Conservation (phyloP, 2,329 filamentous ascomycete species). For the Neonectria faginata region DNA sequence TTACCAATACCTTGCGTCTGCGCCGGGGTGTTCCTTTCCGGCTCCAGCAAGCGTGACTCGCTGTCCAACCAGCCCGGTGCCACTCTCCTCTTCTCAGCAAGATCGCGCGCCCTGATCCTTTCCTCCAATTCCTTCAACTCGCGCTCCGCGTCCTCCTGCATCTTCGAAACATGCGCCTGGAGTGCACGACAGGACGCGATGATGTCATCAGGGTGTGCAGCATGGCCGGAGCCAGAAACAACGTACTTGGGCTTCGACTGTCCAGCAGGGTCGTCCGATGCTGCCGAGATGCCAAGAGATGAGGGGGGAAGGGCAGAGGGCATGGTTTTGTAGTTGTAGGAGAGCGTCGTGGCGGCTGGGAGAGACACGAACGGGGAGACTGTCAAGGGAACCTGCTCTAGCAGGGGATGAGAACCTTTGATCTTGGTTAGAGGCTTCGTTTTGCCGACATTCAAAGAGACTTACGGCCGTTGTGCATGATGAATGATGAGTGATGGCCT, state of each 20-base stretch:
- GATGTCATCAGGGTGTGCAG: slow-evolving; percentile 89
- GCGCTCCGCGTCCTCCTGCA: slow-evolving; percentile 74
- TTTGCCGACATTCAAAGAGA: slow-evolving; percentile 3
- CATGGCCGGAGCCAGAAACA: slow-evolving; percentile 79
- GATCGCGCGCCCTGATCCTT: slow-evolving; percentile 70
- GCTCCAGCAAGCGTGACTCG: slow-evolving; percentile 75
- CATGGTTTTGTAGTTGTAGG: slow-evolving; percentile 94
- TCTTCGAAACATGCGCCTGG: slow-evolving; percentile 77
- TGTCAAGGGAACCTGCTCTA: slow-evolving; percentile 92
- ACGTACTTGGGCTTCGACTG: slow-evolving; percentile 77
- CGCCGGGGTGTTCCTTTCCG: slow-evolving; percentile 62
- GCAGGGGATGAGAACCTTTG: slow-evolving; percentile 83
- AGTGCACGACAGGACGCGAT: slow-evolving; percentile 83
- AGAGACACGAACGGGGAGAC: slow-evolving; percentile 95
- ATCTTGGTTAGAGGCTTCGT: slow-evolving; percentile 27
- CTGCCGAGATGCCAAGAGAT: slow-evolving; percentile 51
- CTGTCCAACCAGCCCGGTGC: slow-evolving; percentile 87
- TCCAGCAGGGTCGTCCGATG: slow-evolving; percentile 50
- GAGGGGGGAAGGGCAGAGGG: slow-evolving; percentile 81
- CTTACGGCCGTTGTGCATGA: slow-evolving; percentile 54
- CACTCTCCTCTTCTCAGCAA: slow-evolving; percentile 82
- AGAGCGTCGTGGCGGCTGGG: slow-evolving; percentile 88
- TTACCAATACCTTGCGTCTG: slow-evolving; percentile 45
- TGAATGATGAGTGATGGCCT: neutral
- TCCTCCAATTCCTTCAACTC: slow-evolving; percentile 79